Conservation (phyloP, 1,139 yeast genomes). For the Yamadazyma conglobata region DNA sequence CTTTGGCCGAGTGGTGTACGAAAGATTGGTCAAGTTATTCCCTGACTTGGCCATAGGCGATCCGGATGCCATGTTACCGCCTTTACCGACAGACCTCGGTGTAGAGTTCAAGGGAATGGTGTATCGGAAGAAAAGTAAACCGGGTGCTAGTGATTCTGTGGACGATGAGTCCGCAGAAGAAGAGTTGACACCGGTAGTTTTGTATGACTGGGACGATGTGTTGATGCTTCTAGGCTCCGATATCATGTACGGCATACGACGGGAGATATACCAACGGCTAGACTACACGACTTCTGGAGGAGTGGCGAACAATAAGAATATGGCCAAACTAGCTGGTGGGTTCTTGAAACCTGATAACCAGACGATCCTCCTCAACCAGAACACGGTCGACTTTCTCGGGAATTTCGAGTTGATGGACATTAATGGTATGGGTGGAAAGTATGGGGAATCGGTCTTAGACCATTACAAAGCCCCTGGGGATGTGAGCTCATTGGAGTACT, state of each 20-base stretch:
- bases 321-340: slow-evolving; percentile 91
- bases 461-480: slow-evolving; percentile 42
- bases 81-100: slow-evolving; percentile 41
- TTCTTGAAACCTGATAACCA: slow-evolving; percentile 83
- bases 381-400: slow-evolving; percentile 51
- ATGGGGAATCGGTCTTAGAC: slow-evolving; percentile 59
- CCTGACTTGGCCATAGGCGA: slow-evolving; percentile 25
- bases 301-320: slow-evolving; percentile 64
- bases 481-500: slow-evolving; percentile 38
- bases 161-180: no score
- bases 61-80: slow-evolving; percentile 37
- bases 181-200: slow-evolving; percentile 11
- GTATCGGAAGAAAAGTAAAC: slow-evolving; percentile 1
- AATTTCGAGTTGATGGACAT: slow-evolving; percentile 68
- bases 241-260: slow-evolving; percentile 52
- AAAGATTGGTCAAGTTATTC: slow-evolving; percentile 20
- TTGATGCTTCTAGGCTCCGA: slow-evolving; percentile 64
- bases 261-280: slow-evolving; percentile 47
- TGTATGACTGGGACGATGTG: slow-evolving; percentile 83
- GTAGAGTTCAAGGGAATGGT: slow-evolving; percentile 33
- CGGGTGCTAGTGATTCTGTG: not conserved
- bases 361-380: slow-evolving; percentile 58
- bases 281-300: slow-evolving; percentile 94
- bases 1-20: slow-evolving; percentile 50
- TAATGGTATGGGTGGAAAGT: slow-evolving; percentile 89